These are phyloP conservation scores for Fusarium proliferatum DNA, from an alignment of 2,329 filamentous ascomycete species.

Conservation along the genomic window DNA sequence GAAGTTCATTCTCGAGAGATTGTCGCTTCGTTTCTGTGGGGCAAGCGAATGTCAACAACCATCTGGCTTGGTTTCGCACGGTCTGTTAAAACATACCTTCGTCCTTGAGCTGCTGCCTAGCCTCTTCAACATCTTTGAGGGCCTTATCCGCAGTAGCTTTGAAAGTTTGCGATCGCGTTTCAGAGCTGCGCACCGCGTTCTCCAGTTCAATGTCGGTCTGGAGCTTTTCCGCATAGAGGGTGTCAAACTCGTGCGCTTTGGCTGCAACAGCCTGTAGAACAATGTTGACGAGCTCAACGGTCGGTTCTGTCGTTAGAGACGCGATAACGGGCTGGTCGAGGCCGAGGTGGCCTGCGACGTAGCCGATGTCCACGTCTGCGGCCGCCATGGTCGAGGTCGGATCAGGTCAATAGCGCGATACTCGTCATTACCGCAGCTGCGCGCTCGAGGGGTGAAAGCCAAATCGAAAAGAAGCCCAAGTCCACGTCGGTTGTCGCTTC, in stretches of 20 bases:
- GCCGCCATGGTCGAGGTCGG: constrained; percentile 54
- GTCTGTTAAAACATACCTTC: constrained; percentile 70
- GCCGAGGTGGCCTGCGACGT: constrained; percentile 77
- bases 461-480: not conserved
- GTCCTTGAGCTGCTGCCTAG: constrained; percentile 82
- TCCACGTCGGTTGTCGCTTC: constrained; percentile 1
- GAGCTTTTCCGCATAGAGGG: constrained; percentile 86
- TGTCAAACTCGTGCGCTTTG: constrained; percentile 86
- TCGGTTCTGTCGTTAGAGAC: constrained; percentile 73
- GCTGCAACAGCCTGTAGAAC: constrained; percentile 79
- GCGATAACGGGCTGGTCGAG: constrained; percentile 73
- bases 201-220: constrained; percentile 93
- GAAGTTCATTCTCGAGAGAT: constrained; percentile 82
- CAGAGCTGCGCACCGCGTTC: constrained; percentile 84
- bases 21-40: constrained; percentile 78
- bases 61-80: constrained; percentile 1
- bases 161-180: constrained; percentile 83
- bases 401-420: constrained; percentile 39
- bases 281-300: constrained; percentile 78
- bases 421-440: constrained; percentile 45
- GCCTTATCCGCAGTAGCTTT: constrained; percentile 86
- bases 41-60: constrained; percentile 25
- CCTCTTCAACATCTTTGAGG: constrained; percentile 82
- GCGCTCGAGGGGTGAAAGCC: constrained; percentile 4
- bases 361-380: constrained; percentile 72